Evolutionary conservation across 2,329 filamentous ascomycete species (phyloP).

Genomic region (Aspergillus cejpii): DNA sequence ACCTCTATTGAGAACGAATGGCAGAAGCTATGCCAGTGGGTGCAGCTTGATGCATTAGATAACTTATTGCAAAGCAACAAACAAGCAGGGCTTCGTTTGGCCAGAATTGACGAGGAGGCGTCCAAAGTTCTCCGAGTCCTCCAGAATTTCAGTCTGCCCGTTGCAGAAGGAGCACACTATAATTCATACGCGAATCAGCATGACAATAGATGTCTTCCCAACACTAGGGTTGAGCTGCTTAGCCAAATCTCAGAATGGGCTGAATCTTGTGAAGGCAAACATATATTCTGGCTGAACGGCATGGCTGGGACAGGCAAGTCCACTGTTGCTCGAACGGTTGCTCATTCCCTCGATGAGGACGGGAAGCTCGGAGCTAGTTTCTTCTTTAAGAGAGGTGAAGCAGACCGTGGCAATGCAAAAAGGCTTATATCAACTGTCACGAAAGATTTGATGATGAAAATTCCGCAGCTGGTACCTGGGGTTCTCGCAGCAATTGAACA

Average conservation of each 20-base stretch:
- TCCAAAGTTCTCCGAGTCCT: background rate
- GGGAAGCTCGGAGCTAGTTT: too few species aligned
- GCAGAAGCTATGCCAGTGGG: constrained; percentile 5
- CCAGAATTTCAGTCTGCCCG: constrained; percentile 1
- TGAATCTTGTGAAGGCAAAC: constrained; percentile 10
- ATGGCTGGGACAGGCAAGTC: too few species aligned
- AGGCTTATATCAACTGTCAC: constrained; percentile 38
- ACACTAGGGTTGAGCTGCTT: constrained; percentile 16
- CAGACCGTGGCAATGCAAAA: constrained; percentile 33
- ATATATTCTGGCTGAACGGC: constrained; percentile 32
- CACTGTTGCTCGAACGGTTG: too few species aligned
- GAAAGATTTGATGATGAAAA: constrained; percentile 24
- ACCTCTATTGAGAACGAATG: constrained; percentile 10
- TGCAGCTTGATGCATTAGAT: constrained; percentile 1
- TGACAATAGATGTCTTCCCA: constrained; percentile 17
- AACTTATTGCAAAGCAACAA: too few species aligned
- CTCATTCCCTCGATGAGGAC: too few species aligned
- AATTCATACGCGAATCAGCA: constrained; percentile 7
- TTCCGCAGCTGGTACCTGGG: constrained; percentile 23
- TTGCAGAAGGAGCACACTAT: background rate
- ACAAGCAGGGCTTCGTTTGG: too few species aligned
- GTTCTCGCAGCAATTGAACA: constrained; percentile 20
- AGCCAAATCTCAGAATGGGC: constrained; percentile 19
- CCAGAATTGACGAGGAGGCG: too few species aligned
- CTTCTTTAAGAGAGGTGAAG: too few species aligned